phyloP scores from a whole-genome alignment of 2,329 filamentous ascomycete species.

The Exophiala sideris region DNA sequence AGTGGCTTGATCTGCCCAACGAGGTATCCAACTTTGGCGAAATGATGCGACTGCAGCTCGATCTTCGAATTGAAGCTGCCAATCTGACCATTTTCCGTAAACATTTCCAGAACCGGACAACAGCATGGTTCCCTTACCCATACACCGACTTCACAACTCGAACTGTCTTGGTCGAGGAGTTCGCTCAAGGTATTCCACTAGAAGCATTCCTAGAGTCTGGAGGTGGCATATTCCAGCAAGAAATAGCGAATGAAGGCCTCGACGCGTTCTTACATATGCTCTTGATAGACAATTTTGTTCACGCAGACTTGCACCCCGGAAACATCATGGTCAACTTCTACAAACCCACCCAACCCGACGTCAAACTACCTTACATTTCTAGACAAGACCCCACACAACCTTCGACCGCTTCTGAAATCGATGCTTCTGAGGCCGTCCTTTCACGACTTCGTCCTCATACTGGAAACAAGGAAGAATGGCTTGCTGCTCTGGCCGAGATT shows the following conservation, averaged over 20 bases:
- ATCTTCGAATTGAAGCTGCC: conserved; percentile 88
- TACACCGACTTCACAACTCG: conserved; percentile 90
- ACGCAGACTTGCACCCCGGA: conserved; percentile 91
- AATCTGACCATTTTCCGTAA: conserved; percentile 83
- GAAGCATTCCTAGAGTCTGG: conserved; percentile 88
- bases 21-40: conserved; percentile 92
- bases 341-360: conserved; percentile 68
- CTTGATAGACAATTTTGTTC: conserved; percentile 94
- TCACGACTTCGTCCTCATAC: conserved; percentile 72
- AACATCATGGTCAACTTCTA: conserved; percentile 99
- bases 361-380: conserved; percentile 52
- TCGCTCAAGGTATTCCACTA: conserved; percentile 88
- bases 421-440: conserved; percentile 85
- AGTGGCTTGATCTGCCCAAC: conserved; percentile 94
- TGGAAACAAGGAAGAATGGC: conserved; percentile 68
- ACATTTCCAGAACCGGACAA: conserved; percentile 84
- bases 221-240: conserved; percentile 86
- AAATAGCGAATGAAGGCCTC: conserved; percentile 90
- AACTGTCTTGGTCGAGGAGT: conserved; percentile 91
- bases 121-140: conserved; percentile 95
- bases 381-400: conserved; percentile 38
- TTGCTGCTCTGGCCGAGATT: conserved; percentile 68
- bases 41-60: conserved; percentile 98
- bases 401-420: conserved; percentile 53
- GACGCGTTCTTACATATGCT: conserved; percentile 97